Evolutionary conservation across 106 monocot species (phyloP).

Genomic region (Platanthera zijinensis): DNA sequence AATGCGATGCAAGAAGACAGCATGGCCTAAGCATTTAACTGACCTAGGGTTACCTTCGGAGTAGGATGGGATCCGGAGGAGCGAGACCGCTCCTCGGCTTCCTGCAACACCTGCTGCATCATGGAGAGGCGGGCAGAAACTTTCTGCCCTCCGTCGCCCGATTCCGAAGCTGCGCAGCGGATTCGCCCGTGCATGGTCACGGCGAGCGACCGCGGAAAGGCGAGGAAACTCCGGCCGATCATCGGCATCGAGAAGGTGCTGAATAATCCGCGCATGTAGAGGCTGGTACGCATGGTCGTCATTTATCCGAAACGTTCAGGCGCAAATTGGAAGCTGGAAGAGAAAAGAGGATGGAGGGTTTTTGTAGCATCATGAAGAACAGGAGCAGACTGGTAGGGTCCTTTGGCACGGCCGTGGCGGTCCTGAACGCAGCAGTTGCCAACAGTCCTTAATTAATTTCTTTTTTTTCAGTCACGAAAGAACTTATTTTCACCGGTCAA

Average conservation of each 20-base stretch:
- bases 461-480: too few relatives aligned
- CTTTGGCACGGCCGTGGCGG: too few relatives aligned
- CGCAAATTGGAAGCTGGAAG: too few relatives aligned
- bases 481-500: too few relatives aligned
- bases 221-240: background rate
- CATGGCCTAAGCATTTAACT: background rate
- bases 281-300: conserved; percentile 15
- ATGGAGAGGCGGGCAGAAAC: conserved; percentile 33
- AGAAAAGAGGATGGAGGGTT: too few relatives aligned
- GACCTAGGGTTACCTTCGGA: conserved; percentile 53
- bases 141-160: conserved; percentile 28
- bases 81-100: conserved; percentile 40
- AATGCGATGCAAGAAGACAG: background rate
- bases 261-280: conserved; percentile 12
- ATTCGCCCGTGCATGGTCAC: conserved; percentile 4
- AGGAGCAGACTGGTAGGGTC: too few relatives aligned
- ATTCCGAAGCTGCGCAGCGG: conserved; percentile 21
- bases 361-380: too few relatives aligned
- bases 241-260: conserved; percentile 8
- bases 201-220: background rate
- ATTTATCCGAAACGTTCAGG: conserved; percentile 1
- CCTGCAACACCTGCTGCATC: conserved; percentile 46
- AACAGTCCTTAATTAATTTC: too few relatives aligned
- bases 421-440: too few relatives aligned
- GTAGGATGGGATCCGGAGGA: conserved; percentile 29